phyloP scores from a whole-genome alignment of 129 eudicot species.

The Daucus carota region DH1_v3.0 NC_030386.2:4415001-4415500 shows the following conservation, averaged over 20 bases:
- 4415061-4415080: constrained; percentile 36
- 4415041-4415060: constrained; percentile 32
- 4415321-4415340: neutral
- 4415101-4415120: constrained; percentile 39
- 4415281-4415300: neutral
- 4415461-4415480: neutral
- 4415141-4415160: neutral
- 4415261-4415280: neutral
- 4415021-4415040: constrained; percentile 32
- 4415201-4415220: neutral
- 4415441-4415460: no score
- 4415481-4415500: neutral
- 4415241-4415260: neutral
- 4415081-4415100: constrained; percentile 37
- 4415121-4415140: neutral
- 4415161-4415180: neutral
- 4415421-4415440: neutral
- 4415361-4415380: neutral
- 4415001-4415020: constrained; percentile 24
- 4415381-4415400: neutral
- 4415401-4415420: neutral
- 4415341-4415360: neutral
- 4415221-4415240: neutral
- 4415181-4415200: neutral
- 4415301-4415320: neutral